phyloP scores from a whole-genome alignment of 176 grass and related monocot species.

The Rhynchospora tenuis region DNA sequence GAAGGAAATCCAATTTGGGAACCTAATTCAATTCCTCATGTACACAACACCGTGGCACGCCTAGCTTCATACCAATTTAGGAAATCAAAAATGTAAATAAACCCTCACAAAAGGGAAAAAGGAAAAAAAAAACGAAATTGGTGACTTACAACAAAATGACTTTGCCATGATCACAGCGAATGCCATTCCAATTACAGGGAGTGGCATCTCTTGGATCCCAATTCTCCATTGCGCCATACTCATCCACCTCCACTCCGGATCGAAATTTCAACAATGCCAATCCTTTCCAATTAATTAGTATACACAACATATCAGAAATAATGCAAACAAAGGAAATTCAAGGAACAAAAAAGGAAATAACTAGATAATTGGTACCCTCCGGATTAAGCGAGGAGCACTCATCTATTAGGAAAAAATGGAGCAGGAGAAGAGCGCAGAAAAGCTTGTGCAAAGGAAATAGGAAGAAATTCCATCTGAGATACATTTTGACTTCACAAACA shows the following conservation, averaged over 20 bases:
- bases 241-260: slow-evolving; percentile 65
- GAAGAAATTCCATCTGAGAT: slow-evolving; percentile 43
- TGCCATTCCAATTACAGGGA: slow-evolving; percentile 78
- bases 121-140: slow-evolving; percentile 3
- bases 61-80: slow-evolving; percentile 5
- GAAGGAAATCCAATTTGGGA: neutral
- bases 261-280: slow-evolving; percentile 60
- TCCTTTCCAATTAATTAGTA: slow-evolving; percentile 32
- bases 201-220: slow-evolving; percentile 48
- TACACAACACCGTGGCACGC: neutral
- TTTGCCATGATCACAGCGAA: slow-evolving; percentile 50
- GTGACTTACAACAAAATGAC: slow-evolving; percentile 73
- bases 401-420: slow-evolving; percentile 39
- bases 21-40: neutral
- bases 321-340: neutral
- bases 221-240: slow-evolving; percentile 52
- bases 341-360: neutral
- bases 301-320: slow-evolving; percentile 5
- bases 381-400: slow-evolving; percentile 67
- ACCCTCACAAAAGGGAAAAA: neutral
- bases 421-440: slow-evolving; percentile 23
- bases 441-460: slow-evolving; percentile 31
- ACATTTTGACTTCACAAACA: slow-evolving; percentile 28
- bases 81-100: neutral
- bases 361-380: slow-evolving; percentile 54